Conservation (phyloP, 371 early-diverging fungal species). For the Saksenaea oblongispora region DNA sequence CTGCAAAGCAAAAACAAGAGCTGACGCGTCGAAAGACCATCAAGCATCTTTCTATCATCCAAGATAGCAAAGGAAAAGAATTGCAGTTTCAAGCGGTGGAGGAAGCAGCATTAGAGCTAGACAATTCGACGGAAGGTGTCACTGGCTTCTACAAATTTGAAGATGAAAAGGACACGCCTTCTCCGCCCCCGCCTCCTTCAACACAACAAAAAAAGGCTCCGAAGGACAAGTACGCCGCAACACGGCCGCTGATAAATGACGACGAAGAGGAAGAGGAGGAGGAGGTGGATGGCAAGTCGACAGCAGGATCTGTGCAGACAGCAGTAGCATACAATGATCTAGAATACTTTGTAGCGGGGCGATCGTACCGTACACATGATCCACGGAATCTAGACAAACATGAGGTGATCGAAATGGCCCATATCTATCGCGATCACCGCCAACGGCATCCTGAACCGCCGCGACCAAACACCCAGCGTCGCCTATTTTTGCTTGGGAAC, state of each 20-base stretch:
- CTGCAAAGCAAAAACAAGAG: conserved; percentile 8
- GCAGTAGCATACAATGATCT: conserved; percentile 11
- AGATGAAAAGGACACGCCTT: conserved; percentile 1
- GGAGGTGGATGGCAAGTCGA: not conserved
- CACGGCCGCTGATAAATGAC: conserved; percentile 10
- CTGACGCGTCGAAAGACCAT: conserved; percentile 40
- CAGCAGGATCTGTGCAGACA: conserved; percentile 5
- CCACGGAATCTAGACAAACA: conserved; percentile 11
- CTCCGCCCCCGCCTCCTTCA: not conserved
- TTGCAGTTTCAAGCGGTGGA: conserved; percentile 37
- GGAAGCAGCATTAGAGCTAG: conserved; percentile 35
- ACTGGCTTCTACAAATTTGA: conserved; percentile 41
- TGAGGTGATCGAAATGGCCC: conserved; percentile 26
- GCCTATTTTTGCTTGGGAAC: not conserved
- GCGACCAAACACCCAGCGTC: not conserved
- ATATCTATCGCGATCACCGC: conserved; percentile 19
- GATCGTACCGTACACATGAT: conserved; percentile 20
- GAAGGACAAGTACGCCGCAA: conserved; percentile 11
- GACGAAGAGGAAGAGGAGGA: not conserved
- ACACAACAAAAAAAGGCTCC: not conserved
- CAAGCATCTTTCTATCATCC: conserved; percentile 28
- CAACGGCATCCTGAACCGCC: conserved; percentile 9
- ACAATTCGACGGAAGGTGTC: conserved; percentile 39
- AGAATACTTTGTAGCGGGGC: conserved; percentile 26
- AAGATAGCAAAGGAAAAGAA: conserved; percentile 18